Conservation (phyloP, 2,329 filamentous ascomycete genomes). For the Colletotrichum siamense region DNA sequence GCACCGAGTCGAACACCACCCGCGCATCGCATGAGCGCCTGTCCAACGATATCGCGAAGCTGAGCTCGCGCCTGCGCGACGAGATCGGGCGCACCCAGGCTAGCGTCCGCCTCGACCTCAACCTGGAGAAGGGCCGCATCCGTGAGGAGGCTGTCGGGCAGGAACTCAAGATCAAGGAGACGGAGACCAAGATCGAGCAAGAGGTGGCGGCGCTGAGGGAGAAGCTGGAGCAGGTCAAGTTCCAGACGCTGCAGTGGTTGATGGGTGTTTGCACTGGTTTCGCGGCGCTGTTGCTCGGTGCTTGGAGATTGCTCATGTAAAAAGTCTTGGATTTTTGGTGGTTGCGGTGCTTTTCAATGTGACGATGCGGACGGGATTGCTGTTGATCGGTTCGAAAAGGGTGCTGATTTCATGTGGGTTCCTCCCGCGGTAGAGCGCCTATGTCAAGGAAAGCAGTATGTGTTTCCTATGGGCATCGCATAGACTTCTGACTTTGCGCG, state of each 20-base stretch:
- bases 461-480: background rate
- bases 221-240: constrained; percentile 96
- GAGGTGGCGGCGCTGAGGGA: constrained; percentile 91
- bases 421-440: background rate
- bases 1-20: constrained; percentile 87
- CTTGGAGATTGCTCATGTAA: constrained; percentile 73
- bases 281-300: constrained; percentile 70
- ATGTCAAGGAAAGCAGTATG: background rate
- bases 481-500: background rate
- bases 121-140: constrained; percentile 95
- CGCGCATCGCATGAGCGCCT: constrained; percentile 89
- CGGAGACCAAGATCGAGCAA: constrained; percentile 97
- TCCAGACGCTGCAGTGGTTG: constrained; percentile 96
- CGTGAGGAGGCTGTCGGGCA: constrained; percentile 95
- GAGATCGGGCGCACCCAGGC: constrained; percentile 95
- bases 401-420: background rate
- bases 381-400: background rate
- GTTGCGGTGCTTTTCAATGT: background rate
- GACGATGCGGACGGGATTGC: background rate
- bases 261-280: constrained; percentile 83
- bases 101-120: constrained; percentile 88
- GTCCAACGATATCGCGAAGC: constrained; percentile 92
- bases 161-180: constrained; percentile 98
- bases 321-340: background rate
- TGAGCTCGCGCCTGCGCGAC: constrained; percentile 87